Conservation (phyloP, 208 protist genomes). For the Endotrypanum monterogeii region DNA sequence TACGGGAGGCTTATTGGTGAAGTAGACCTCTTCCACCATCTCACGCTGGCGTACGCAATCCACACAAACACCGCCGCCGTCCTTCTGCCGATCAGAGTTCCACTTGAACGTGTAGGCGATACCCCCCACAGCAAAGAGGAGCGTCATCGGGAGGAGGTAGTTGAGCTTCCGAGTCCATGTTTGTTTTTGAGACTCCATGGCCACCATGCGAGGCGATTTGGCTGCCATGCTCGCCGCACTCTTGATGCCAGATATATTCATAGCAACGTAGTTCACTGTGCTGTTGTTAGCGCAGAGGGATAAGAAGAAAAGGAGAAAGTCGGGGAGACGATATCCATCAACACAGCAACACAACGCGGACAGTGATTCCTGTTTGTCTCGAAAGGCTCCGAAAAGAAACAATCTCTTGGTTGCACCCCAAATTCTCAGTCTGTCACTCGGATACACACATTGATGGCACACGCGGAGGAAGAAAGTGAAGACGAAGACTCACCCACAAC, state of each 20-base stretch:
- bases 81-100: conserved; percentile 66
- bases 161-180: conserved; percentile 16
- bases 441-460: too few species aligned
- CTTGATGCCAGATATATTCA: conserved; percentile 35
- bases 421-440: too few species aligned
- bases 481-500: not conserved
- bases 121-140: conserved; percentile 61
- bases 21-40: conserved; percentile 87
- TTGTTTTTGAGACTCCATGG: conserved; percentile 13
- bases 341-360: not conserved
- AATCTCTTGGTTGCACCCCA: not conserved
- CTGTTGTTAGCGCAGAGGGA: not conserved
- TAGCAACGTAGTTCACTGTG: not conserved
- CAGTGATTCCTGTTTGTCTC: not conserved
- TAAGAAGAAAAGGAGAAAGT: conserved; percentile 3
- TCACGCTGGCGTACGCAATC: conserved; percentile 82
- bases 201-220: conserved; percentile 31
- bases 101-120: conserved; percentile 75
- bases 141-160: conserved; percentile 54
- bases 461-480: too few species aligned
- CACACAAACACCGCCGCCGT: conserved; percentile 72
- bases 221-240: conserved; percentile 23
- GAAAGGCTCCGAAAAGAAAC: not conserved
- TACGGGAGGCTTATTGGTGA: conserved; percentile 46
- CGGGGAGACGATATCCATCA: not conserved